Evolutionary conservation across 352 stramenopile species (phyloP), one percentile per base, ranked within the genome.

Genomic region (Phytopythium helicoides): DNA sequence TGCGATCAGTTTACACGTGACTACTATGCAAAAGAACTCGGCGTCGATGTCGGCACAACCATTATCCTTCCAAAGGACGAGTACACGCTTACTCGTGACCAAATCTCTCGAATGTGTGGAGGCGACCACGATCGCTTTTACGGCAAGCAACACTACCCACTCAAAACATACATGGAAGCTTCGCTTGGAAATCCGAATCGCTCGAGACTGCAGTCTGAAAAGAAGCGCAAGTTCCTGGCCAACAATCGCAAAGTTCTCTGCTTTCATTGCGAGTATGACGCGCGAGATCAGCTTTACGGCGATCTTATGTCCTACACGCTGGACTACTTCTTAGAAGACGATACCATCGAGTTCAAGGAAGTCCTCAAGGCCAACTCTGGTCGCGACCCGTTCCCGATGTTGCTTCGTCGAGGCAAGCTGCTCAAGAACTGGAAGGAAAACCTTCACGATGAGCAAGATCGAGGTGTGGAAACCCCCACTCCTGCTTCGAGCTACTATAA

Each of bases 271-370:
- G 72, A 92, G 52, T 96, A 87, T 65, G 87, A 97, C 62, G 79
- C 87, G 52, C 75, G 74, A 16, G 66, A 84, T n/a, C 68, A 81
- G 48, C 58, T 96, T 15, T 90, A 92, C 47, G 85, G 86, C 25
- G 85, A 95, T 23, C 65, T 95, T 47, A 84, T 86, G 66, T 61
- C 60, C 16, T 96, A 94, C 54, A 80, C 58, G 6, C 67, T 97
- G 37, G 74, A 88, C 56, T 96, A 87, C 56, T 97, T 94, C 57
- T 63, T 97, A 14, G 81, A 87, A 59, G 89, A 97, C 52, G 83
- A 95, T 60, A 94, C 85, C 49, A 71, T 96, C 52, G 85, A 97
- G 62, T 87, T 97, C 64, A 89, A 89, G 38, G 88, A 96, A 60
- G 67, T 89, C 6, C 63, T 72, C n/a, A 71, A 72, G 35, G 62